phyloP scores from a whole-genome alignment of 495 filamentous ascomycete genomes.

The Parathielavia hyrcaniae region DNA sequence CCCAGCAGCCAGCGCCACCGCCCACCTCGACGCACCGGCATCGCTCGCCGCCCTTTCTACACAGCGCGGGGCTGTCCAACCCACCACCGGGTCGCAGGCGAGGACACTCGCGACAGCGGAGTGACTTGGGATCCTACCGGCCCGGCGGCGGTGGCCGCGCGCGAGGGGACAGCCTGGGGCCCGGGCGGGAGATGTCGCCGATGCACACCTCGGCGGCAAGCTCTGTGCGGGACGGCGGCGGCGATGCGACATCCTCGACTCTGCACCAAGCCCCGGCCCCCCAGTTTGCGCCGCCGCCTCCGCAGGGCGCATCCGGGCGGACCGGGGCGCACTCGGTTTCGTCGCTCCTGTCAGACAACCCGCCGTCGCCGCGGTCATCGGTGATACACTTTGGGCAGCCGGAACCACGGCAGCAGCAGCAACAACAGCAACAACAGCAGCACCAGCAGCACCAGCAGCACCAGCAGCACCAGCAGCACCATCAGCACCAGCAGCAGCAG shows the following conservation, averaged over 20 bases:
- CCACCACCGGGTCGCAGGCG: slow-evolving; percentile 54
- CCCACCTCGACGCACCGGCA: slow-evolving; percentile 48
- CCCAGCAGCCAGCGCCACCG: slow-evolving; percentile 52
- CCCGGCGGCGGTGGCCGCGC: slow-evolving; percentile 35
- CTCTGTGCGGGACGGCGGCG: slow-evolving; percentile 17
- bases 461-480: slow-evolving; percentile 1
- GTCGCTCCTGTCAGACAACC: slow-evolving; percentile 43
- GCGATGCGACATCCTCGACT: slow-evolving; percentile 16
- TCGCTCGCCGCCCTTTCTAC: slow-evolving; percentile 52
- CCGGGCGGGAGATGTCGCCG: slow-evolving; percentile 40
- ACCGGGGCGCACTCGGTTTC: slow-evolving; percentile 43
- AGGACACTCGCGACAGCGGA: slow-evolving; percentile 63
- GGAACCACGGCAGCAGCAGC: slow-evolving; percentile 24
- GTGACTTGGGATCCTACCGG: slow-evolving; percentile 54
- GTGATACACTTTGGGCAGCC: slow-evolving; percentile 19
- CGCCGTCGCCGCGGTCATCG: slow-evolving; percentile 34
- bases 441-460: slow-evolving; percentile 15
- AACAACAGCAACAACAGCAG: slow-evolving; percentile 7
- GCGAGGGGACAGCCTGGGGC: slow-evolving; percentile 34
- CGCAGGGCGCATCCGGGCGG: slow-evolving; percentile 22
- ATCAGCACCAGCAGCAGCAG: slow-evolving; percentile 9
- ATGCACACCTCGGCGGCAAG: slow-evolving; percentile 30
- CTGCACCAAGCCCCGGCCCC: slow-evolving; percentile 16
- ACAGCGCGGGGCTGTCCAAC: slow-evolving; percentile 49
- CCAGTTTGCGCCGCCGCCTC: slow-evolving; percentile 5